phyloP scores from a whole-genome alignment of 768 basidiomycete species.

The Hygrophoropsis aurantiaca region DNA sequence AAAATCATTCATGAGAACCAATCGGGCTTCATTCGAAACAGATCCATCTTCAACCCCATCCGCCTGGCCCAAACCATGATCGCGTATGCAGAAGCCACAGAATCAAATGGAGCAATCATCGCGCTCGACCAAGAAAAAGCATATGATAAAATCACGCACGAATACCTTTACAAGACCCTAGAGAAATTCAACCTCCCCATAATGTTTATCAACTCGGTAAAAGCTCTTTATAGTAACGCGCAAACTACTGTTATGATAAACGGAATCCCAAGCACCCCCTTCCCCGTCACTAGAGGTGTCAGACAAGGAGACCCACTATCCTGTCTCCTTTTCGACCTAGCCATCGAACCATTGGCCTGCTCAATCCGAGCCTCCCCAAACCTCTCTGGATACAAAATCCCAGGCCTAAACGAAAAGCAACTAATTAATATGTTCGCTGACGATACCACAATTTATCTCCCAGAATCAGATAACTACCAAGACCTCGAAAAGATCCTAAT shows the following conservation, averaged over 20 bases:
- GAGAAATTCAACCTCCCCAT: slow-evolving; percentile 20
- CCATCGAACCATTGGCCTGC: slow-evolving; percentile 39
- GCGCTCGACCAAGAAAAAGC: slow-evolving; percentile 40
- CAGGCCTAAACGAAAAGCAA: slow-evolving; percentile 5
- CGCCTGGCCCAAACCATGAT: slow-evolving; percentile 25
- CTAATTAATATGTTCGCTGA: slow-evolving; percentile 24
- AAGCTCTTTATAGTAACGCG: slow-evolving; percentile 29
- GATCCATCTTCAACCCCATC: slow-evolving; percentile 33
- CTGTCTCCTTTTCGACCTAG: slow-evolving; percentile 39
- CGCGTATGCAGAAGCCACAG: slow-evolving; percentile 16
- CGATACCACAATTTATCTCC: slow-evolving; percentile 23
- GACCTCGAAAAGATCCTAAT: slow-evolving; percentile 27
- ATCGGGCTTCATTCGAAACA: slow-evolving; percentile 36
- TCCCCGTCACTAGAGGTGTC: slow-evolving; percentile 30
- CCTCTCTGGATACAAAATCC: slow-evolving; percentile 14
- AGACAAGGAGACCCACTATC: slow-evolving; percentile 33
- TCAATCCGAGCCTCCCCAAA: slow-evolving; percentile 27
- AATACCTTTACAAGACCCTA: slow-evolving; percentile 29
- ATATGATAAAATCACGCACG: slow-evolving; percentile 35
- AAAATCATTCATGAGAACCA: slow-evolving; percentile 33
- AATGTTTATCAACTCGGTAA: slow-evolving; percentile 26
- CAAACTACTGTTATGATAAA: slow-evolving; percentile 34
- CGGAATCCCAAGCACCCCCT: slow-evolving; percentile 22
- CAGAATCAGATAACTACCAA: slow-evolving; percentile 14
- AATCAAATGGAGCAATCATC: slow-evolving; percentile 26